Evolutionary conservation across 75 land plant genomes (phyloP).

Genomic region (Cupressus sempervirens): DNA sequence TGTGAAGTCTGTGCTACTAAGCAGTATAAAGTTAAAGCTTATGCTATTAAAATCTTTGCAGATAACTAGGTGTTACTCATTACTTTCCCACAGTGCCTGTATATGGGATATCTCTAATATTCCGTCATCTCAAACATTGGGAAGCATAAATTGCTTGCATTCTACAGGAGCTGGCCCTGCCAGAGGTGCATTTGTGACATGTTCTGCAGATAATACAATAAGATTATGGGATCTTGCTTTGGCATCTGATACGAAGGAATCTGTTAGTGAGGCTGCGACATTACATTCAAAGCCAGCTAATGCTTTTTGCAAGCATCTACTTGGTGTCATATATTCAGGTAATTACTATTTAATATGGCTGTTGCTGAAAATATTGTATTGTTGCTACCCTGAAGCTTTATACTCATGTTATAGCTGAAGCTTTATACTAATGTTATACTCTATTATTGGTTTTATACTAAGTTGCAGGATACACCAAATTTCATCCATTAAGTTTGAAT

Average conservation of each 20-base stretch:
- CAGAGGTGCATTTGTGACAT: conserved; percentile 58
- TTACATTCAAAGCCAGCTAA: conserved; percentile 20
- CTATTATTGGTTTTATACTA: no score
- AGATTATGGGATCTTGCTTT: conserved; percentile 60
- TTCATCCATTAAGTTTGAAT: no score
- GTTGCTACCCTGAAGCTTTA: neutral
- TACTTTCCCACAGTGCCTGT: conserved; percentile 55
- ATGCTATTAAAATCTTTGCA: conserved; percentile 19
- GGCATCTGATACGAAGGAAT: conserved; percentile 12
- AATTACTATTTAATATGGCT: neutral
- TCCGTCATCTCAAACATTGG: conserved; percentile 24
- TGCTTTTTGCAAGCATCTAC: conserved; percentile 35
- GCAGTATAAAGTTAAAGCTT: neutral
- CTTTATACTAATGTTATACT: no score
- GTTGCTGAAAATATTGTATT: neutral
- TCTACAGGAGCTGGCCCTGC: conserved; percentile 28
- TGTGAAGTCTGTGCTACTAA: neutral
- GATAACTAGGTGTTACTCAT: conserved; percentile 46
- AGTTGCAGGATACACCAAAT: no score
- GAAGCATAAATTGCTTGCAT: conserved; percentile 25
- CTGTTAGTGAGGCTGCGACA: neutral
- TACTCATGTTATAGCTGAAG: neutral
- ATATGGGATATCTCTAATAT: conserved; percentile 72
- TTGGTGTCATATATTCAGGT: conserved; percentile 46
- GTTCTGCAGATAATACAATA: conserved; percentile 74